Conservation (phyloP, 225 moss, liverwort and hornwort genomes). For the Bryum argenteum region DNA sequence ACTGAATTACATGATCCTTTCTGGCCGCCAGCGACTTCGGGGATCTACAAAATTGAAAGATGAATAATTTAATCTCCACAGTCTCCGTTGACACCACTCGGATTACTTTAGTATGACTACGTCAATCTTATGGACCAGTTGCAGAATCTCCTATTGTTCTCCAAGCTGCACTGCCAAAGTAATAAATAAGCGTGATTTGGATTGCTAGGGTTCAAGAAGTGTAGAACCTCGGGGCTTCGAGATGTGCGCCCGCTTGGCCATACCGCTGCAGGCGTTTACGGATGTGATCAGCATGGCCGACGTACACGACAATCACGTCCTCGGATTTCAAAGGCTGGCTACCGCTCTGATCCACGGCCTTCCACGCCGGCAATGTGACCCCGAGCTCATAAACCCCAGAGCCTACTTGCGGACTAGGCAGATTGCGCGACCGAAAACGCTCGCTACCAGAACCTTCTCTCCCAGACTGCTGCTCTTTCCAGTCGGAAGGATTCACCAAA, state of each 20-base stretch:
- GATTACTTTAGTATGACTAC: no score
- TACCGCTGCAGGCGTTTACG: constrained; percentile 83
- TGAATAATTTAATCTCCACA: not conserved
- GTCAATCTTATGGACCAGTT: no score
- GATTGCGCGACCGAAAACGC: constrained; percentile 63
- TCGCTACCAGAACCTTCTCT: constrained; percentile 54
- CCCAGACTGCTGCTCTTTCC: constrained; percentile 60
- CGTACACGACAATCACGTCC: constrained; percentile 81
- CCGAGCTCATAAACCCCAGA: constrained; percentile 92
- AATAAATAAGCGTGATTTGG: not conserved
- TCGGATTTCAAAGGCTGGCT: constrained; percentile 51
- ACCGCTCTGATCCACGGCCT: constrained; percentile 34
- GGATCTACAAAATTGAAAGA: constrained; percentile 19
- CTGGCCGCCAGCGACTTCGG: constrained; percentile 18
- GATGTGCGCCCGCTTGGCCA: constrained; percentile 82
- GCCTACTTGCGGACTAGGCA: constrained; percentile 62
- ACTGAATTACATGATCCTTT: constrained; percentile 12
- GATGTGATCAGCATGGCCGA: constrained; percentile 85
- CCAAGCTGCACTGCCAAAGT: not conserved
- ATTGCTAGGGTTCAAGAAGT: constrained; percentile 7
- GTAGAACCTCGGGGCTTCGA: constrained; percentile 59
- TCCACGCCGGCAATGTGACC: constrained; percentile 52
- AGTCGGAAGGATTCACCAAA: constrained; percentile 72
- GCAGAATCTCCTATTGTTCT: no score
- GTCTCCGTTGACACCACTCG: no score